These are phyloP conservation scores for Pseudonitzschia multiseries DNA, from an alignment of 108 stramenopile species.

Conservation along the genomic window DNA sequence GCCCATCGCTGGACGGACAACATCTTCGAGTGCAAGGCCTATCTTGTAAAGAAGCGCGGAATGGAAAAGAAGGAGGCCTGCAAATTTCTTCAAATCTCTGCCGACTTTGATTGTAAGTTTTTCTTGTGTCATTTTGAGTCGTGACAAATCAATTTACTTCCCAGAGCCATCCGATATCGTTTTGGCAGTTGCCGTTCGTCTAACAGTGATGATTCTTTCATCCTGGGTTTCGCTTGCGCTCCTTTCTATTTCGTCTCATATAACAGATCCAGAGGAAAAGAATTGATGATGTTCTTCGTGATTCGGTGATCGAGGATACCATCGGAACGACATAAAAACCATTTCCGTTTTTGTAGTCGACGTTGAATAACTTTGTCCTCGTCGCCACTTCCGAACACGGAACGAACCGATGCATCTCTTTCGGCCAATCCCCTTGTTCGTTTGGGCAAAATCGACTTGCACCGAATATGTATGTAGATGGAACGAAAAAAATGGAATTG, in stretches of 20 bases:
- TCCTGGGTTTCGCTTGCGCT: too few species aligned
- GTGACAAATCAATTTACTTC: too few species aligned
- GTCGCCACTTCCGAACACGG: neutral
- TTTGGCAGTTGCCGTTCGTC: neutral
- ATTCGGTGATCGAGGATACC: neutral
- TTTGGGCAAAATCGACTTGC: neutral
- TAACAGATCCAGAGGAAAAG: neutral
- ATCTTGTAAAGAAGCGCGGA: slow-evolving; percentile 90
- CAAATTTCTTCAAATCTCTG: slow-evolving; percentile 60
- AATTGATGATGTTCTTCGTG: neutral
- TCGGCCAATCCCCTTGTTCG: neutral
- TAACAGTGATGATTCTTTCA: neutral
- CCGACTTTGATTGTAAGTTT: slow-evolving; percentile 70
- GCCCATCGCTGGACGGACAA: slow-evolving; percentile 95
- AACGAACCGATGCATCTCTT: too few species aligned
- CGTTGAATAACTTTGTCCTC: neutral
- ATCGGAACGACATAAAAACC: neutral
- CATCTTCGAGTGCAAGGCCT: slow-evolving; percentile 73
- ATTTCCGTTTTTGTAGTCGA: neutral
- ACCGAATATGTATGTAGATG: neutral
- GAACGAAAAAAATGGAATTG: neutral
- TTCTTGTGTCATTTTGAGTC: neutral
- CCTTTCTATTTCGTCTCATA: neutral
- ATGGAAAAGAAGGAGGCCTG: slow-evolving; percentile 82
- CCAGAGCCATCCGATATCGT: neutral